Evolutionary conservation across 305 asterid genomes (phyloP).

Genomic region (Ilex paraguariensis): DNA sequence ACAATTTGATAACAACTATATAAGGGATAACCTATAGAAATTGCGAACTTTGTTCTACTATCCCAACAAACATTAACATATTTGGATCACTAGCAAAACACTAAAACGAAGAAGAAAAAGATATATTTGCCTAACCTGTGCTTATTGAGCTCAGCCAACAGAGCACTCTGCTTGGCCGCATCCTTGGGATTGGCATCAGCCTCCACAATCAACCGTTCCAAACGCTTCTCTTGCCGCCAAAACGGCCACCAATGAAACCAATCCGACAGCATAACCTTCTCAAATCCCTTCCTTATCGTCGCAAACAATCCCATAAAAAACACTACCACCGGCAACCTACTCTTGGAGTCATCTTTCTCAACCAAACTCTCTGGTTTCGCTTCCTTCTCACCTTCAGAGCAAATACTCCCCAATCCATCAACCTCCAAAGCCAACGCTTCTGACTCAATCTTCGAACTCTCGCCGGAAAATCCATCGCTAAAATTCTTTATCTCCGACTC

Average conservation of each 20-base stretch:
- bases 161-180: conserved; percentile 66
- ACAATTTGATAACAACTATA: not conserved
- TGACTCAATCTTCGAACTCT: conserved; percentile 5
- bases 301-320: conserved; percentile 57
- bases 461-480: conserved; percentile 20
- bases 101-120: too few species aligned
- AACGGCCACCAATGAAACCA: conserved; percentile 91
- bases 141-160: conserved; percentile 85
- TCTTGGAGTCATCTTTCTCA: conserved; percentile 29
- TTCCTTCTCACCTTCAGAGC: conserved; percentile 25
- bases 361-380: conserved; percentile 18
- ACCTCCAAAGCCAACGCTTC: not conserved
- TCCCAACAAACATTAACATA: too few species aligned
- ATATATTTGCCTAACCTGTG: conserved; percentile 39
- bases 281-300: conserved; percentile 43
- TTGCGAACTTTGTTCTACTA: too few species aligned
- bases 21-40: too few species aligned
- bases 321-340: conserved; percentile 51
- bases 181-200: conserved; percentile 86
- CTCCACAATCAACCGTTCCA: conserved; percentile 65
- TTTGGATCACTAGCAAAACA: too few species aligned
- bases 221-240: conserved; percentile 72
- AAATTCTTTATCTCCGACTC: conserved; percentile 18
- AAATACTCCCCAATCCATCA: conserved; percentile 4
- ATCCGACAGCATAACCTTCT: conserved; percentile 47